Conservation (phyloP, 2,329 filamentous ascomycete genomes). For the Berkeleyomyces basicola region DNA sequence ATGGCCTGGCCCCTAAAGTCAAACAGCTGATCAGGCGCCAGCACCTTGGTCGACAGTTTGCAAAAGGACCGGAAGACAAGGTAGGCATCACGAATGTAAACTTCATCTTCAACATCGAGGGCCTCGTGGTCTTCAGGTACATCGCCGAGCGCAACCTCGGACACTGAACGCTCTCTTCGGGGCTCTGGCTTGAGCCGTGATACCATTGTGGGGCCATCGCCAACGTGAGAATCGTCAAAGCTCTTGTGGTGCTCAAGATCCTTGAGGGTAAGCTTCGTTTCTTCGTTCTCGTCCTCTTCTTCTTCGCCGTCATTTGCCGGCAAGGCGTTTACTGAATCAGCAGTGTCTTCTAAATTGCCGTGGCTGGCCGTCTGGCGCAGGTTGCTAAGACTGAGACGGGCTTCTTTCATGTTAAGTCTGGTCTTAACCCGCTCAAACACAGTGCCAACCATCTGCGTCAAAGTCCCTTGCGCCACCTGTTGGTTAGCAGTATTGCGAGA, state of each 20-base stretch:
- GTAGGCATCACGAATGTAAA: conserved; percentile 93
- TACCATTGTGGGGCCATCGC: conserved; percentile 51
- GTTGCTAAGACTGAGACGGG: conserved; percentile 42
- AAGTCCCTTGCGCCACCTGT: conserved; percentile 87
- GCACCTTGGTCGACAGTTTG: conserved; percentile 83
- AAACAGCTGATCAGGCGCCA: conserved; percentile 79
- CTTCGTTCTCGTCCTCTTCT: conserved; percentile 25
- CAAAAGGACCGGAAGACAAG: conserved; percentile 95
- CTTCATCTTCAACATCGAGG: conserved; percentile 67
- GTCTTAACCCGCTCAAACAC: conserved; percentile 91
- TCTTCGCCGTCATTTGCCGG: conserved; percentile 22
- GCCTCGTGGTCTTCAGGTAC: conserved; percentile 40
- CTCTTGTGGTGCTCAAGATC: conserved; percentile 52
- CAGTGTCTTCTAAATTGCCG: conserved; percentile 25
- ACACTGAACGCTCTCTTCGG: conserved; percentile 30
- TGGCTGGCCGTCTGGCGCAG: conserved; percentile 37
- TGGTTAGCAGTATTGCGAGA: conserved; percentile 91
- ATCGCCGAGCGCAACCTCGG: conserved; percentile 39
- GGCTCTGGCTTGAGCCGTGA: conserved; percentile 38
- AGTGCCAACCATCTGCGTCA: conserved; percentile 97
- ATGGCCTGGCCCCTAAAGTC: conserved; percentile 90
- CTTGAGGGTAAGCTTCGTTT: conserved; percentile 43
- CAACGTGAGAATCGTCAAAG: conserved; percentile 50
- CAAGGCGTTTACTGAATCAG: conserved; percentile 23
- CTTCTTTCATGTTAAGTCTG: conserved; percentile 73